Conservation (phyloP, 2,329 filamentous ascomycete genomes). For the Parasarocladium wereldwijsianum region DNA sequence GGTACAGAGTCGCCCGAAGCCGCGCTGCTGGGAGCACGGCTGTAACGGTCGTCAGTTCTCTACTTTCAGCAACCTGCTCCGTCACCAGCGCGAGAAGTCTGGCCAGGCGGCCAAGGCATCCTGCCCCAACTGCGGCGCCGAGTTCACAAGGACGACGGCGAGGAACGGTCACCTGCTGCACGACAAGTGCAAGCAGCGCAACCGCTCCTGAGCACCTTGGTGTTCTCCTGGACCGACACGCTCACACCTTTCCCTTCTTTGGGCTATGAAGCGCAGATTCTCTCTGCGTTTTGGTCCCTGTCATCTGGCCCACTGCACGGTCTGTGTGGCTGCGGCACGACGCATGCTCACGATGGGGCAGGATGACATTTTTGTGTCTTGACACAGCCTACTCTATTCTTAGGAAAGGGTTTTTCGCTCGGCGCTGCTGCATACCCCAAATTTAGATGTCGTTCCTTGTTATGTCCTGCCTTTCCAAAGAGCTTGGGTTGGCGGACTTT, state of each 20-base stretch:
- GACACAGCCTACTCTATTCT: no score
- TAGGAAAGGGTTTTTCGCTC: no score
- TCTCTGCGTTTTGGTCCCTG: neutral
- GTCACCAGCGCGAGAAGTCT: slow-evolving; percentile 89
- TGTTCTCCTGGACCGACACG: neutral
- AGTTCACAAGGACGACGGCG: slow-evolving; percentile 80
- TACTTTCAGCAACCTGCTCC: slow-evolving; percentile 85
- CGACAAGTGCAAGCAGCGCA: slow-evolving; percentile 75
- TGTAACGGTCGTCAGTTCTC: slow-evolving; percentile 94
- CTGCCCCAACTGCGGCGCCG: slow-evolving; percentile 82
- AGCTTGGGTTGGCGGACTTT: no score
- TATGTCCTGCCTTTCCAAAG: no score
- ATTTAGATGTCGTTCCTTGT: no score
- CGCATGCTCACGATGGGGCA: no score
- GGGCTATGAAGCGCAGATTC: neutral
- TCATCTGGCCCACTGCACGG: no score
- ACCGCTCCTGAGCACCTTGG: slow-evolving; percentile 9
- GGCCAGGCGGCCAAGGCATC: slow-evolving; percentile 79
- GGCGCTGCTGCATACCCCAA: no score
- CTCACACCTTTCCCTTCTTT: slow-evolving; percentile 1
- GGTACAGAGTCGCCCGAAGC: slow-evolving; percentile 70
- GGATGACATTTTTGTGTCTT: no score
- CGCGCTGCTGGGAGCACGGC: slow-evolving; percentile 93
- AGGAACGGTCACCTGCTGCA: slow-evolving; percentile 75
- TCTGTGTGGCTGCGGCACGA: no score